These are phyloP conservation scores for Magnusiomyces suaveolens DNA, from an alignment of 1,139 yeast genomes.

Conservation along the genomic window DNA sequence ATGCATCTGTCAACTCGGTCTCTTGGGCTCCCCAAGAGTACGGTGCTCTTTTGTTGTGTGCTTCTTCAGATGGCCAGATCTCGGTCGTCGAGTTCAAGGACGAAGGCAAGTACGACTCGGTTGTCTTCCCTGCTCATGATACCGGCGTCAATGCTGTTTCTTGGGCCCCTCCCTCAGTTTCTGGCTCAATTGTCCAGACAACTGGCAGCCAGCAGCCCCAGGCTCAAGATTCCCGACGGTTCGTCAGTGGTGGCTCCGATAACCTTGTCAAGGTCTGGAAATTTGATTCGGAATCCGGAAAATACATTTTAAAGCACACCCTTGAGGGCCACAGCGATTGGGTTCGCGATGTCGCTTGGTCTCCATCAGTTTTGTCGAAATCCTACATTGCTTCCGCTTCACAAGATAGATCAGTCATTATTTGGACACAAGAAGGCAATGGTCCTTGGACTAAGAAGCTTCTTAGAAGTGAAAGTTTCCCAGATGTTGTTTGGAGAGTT, in stretches of 20 bases:
- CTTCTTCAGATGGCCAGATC: conserved; percentile 88
- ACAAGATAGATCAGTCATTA: conserved; percentile 87
- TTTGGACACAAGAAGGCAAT: conserved; percentile 75
- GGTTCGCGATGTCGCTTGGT: conserved; percentile 99
- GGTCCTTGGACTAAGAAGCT: conserved; percentile 69
- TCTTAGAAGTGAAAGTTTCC: conserved; percentile 72
- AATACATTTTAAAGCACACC: conserved; percentile 63
- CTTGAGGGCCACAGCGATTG: conserved; percentile 91
- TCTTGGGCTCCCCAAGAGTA: conserved; percentile 97
- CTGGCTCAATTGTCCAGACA: conserved; percentile 31
- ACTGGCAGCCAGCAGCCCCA: conserved; percentile 25
- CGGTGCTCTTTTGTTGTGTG: conserved; percentile 83
- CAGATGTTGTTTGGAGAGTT: conserved; percentile 97
- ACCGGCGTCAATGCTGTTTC: conserved; percentile 91
- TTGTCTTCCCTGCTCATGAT: conserved; percentile 70
- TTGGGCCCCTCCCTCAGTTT: conserved; percentile 73
- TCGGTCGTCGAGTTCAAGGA: conserved; percentile 87
- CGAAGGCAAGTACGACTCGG: conserved; percentile 69
- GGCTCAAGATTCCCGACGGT: conserved; percentile 43
- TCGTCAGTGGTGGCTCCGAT: conserved; percentile 94
- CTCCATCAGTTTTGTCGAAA: conserved; percentile 77
- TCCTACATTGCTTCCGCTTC: conserved; percentile 97
- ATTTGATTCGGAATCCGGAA: conserved; percentile 46
- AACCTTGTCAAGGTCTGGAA: conserved; percentile 89
- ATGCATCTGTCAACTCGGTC: conserved; percentile 88